Conservation (phyloP, 345 rosid genomes). For the Gossypium ekmanianum region DNA sequence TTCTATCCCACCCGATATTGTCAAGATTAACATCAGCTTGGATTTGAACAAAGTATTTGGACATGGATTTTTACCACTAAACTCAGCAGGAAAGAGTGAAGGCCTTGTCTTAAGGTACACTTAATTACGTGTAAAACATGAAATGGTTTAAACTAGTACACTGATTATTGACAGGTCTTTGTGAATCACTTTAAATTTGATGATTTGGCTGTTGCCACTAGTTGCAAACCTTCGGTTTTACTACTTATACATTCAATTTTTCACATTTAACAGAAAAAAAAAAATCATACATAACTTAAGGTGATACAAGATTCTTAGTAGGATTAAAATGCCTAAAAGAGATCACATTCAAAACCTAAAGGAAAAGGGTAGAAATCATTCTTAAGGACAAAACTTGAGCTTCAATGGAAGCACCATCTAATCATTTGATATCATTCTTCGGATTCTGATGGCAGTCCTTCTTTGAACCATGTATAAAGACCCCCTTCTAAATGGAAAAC, state of each 20-base stretch:
- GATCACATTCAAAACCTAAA: constrained; percentile 1
- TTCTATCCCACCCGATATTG: constrained; percentile 49
- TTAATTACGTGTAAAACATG: neutral
- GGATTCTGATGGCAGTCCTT: constrained; percentile 62
- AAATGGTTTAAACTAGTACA: neutral
- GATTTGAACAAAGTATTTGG: constrained; percentile 73
- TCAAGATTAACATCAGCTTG: constrained; percentile 85
- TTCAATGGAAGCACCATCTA: constrained; percentile 20
- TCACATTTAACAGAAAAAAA: neutral
- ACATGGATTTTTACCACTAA: constrained; percentile 64
- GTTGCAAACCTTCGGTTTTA: neutral
- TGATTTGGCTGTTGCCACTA: neutral
- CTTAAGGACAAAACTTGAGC: constrained; percentile 28
- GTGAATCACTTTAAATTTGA: neutral
- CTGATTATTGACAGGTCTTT: neutral
- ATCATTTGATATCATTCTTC: constrained; percentile 36
- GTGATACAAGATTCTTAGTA: neutral
- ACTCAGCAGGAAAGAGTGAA: constrained; percentile 59
- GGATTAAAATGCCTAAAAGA: neutral
- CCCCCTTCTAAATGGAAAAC: constrained; percentile 96
- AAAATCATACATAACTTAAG: neutral
- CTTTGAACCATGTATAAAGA: constrained; percentile 74
- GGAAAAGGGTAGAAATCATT: neutral
- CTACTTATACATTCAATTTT: neutral
- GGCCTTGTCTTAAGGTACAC: constrained; percentile 44